Base-by-base conservation (phyloP, 2,329 filamentous ascomycete species). In the Diaporthe batatas region DNA sequence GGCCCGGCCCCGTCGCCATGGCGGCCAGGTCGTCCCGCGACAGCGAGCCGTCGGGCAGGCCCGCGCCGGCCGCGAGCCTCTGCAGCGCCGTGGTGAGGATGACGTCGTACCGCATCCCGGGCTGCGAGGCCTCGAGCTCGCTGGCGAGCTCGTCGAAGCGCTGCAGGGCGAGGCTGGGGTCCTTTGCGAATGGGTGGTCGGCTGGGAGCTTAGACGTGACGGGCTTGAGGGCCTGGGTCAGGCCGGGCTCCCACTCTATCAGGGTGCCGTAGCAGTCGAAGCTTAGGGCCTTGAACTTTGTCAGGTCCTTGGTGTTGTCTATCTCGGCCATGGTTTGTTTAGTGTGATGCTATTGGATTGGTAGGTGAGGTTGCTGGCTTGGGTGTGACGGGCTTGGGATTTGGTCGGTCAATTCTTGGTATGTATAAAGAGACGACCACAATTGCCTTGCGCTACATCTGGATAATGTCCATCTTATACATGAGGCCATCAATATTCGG, bases 221-320 rank as follows among this genome's bases (percentile, higher is more conserved):
- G 0, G 88, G 85, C 32, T 81, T 77, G 1, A 94, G 85, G 3
- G 87, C 85, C 2, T 81, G 76, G 68, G 87, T 81, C 72, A 94
- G 87, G 73, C 92, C 92, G n/a, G 83, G 80, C 80, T 94, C 91
- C 92, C 92, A 94, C 84, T 95, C 92, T 74, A 95, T 89, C 4
- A 95, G 87, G 0, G 93, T 96, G 80, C 93, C 93, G 81, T 93
- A 95, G 84, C 93, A 91, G 82, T 96, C 93, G 82, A 95, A 94
- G 77, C 90, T 91, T 65, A 94, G 88, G 73, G 83, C 79, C 21
- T 77, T 76, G 74, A 79, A 85, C 59, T 73, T 57, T 23, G 76
- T 78, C 14, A 80, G 77, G 74, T 77, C 44, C 11, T 42, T 53
- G 51, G 58, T 68, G 59, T 69, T 69, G 57, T 72, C 34, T 49